phyloP scores from a whole-genome alignment of 169 alveolate species.

The Cardiosporidium cionae region DNA sequence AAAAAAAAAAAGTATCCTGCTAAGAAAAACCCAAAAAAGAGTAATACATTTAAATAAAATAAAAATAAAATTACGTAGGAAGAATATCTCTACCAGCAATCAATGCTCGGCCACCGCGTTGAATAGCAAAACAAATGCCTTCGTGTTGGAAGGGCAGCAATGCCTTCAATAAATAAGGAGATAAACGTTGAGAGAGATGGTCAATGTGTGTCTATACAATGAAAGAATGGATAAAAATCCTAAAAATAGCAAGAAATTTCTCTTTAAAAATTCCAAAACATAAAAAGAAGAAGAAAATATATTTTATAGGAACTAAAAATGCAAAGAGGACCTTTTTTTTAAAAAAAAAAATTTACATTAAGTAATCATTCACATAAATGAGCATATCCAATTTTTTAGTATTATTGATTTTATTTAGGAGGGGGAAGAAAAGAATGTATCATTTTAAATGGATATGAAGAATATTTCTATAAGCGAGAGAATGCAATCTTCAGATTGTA shows the following conservation, averaged over 20 bases:
- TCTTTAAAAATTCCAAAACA: neutral
- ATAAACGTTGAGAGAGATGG: conserved; percentile 21
- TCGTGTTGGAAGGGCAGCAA: conserved; percentile 81
- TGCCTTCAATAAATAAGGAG: conserved; percentile 35
- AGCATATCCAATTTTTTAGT: no score
- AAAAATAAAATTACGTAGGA: no score
- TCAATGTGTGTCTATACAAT: conserved; percentile 5
- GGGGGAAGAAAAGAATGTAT: no score
- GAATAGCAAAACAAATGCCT: conserved; percentile 86
- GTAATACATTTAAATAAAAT: no score
- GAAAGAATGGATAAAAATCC: neutral
- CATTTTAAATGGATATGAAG: neutral
- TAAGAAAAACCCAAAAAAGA: no score
- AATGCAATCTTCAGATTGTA: neutral
- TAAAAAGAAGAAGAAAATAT: neutral
- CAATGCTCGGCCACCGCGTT: conserved; percentile 82
- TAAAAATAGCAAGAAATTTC: neutral
- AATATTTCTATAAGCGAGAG: neutral
- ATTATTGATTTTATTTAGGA: no score
- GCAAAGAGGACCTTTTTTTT: neutral
- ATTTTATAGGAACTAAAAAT: neutral
- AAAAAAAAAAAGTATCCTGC: no score
- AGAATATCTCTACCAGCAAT: no score
- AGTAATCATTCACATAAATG: neutral
- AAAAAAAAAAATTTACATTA: neutral